These are phyloP conservation scores for Spirogloea muscicola DNA, from an alignment of 139 green algal species.

Conservation along the genomic window DNA sequence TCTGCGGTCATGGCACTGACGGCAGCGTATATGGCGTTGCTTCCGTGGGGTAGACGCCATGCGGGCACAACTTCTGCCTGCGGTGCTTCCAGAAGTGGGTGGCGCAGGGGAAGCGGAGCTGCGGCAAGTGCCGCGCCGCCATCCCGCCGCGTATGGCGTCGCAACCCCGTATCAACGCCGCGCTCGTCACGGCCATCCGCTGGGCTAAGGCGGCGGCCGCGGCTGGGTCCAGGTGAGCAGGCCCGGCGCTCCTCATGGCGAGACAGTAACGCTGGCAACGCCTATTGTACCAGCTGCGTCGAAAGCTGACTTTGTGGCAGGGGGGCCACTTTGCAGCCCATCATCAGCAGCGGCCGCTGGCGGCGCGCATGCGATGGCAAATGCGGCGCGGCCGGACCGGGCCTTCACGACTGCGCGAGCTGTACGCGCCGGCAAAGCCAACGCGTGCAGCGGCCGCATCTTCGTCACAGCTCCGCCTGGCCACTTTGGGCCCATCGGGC, in stretches of 20 bases:
- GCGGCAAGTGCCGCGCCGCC: constrained; percentile 74
- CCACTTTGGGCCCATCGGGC: constrained; percentile 90
- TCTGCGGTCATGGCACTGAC: not conserved
- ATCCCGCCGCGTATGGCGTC: constrained; percentile 67
- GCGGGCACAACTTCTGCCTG: constrained; percentile 97
- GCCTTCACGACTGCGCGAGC: constrained; percentile 83
- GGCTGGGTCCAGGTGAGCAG: not conserved
- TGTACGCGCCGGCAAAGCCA: constrained; percentile 70
- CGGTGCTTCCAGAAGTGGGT: constrained; percentile 79
- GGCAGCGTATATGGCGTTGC: not conserved
- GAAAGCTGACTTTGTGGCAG: not conserved
- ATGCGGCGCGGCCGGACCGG: constrained; percentile 74
- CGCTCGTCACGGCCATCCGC: constrained; percentile 70
- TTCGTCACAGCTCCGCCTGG: constrained; percentile 82
- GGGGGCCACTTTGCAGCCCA: not conserved
- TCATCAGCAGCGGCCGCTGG: constrained; percentile 9
- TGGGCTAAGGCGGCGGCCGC: constrained; percentile 56
- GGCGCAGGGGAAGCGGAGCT: constrained; percentile 73
- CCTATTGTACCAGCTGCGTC: not conserved
- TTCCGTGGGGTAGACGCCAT: constrained; percentile 66
- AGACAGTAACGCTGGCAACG: not conserved
- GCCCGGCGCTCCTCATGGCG: not conserved
- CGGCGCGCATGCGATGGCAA: constrained; percentile 19
- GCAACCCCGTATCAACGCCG: constrained; percentile 83
- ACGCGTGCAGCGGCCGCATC: constrained; percentile 81